Base-by-base conservation (phyloP, 768 basidiomycete genomes). In the Russula griseocarnosa region DNA sequence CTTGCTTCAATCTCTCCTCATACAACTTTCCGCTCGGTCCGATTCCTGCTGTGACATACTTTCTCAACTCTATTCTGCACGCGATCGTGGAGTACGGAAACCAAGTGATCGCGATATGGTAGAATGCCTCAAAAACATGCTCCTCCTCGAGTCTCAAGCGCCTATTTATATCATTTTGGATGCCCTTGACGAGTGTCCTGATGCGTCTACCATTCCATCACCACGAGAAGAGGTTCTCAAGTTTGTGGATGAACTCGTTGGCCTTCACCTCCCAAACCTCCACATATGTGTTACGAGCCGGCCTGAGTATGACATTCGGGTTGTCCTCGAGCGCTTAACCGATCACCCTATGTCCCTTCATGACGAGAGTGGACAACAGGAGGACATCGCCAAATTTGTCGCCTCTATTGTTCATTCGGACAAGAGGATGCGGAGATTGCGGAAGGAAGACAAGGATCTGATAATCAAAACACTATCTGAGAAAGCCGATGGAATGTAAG, bases 381-480 rank as follows among this genome's bases (percentile, higher is more conserved):
- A 56, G 26, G 55, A 57, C 5, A 62, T 62, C 7, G 26, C 20
- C 14, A 14, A 44, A 3, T 62, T 57, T n/a, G 26, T 62, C 8
- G 18, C 8, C 22, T 50, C 28, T 3, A 22, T 52, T 49, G 61
- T 62, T 24, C 40, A n/a, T n/a, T 56, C 61, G 1, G 30, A 62
- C 61, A 18, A 5, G 16, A 30, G 24, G n/a, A 62, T 52, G 49
- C 36, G 47, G 14, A n/a, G 20, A 34, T 62, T 49, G 61, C 56
- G 55, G 9, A 22, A 38, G 28, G 55, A 50, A 47, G 55, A 55
- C 54, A 55, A 40, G 54, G 24, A 55, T 18, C 54, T 55, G 16
- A 38, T 55, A 0, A 55, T 55, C n/a, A 55, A 62, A 5, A 55
- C 53, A n/a, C 51, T 61, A 44, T 61, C 60, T 9, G 52, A 61